Evolutionary conservation across 495 filamentous ascomycete species (phyloP).

Genomic region (Tuber indicum): DNA sequence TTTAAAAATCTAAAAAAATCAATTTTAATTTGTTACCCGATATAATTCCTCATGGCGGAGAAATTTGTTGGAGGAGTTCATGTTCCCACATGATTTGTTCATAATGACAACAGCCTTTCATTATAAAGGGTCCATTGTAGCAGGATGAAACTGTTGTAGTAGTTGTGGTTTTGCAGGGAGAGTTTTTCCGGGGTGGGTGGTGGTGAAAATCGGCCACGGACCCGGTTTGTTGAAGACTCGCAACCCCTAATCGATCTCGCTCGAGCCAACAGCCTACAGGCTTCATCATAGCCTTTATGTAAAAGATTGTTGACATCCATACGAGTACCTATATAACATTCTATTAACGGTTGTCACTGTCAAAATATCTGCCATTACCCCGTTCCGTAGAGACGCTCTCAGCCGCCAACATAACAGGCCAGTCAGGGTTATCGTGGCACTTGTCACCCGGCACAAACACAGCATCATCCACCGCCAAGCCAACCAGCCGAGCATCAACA

Average conservation of each 20-base stretch:
- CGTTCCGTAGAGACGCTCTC: not conserved
- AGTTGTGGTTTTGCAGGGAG: constrained; percentile 12
- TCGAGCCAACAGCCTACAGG: not conserved
- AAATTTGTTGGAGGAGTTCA: too few species aligned
- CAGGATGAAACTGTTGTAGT: too few species aligned
- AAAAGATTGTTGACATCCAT: not conserved
- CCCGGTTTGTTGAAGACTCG: not conserved
- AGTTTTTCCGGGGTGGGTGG: constrained; percentile 18
- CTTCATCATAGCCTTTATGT: not conserved
- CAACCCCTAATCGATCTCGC: not conserved
- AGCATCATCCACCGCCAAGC: not conserved
- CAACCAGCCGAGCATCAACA: not conserved
- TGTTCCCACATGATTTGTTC: too few species aligned
- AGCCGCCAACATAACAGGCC: not conserved
- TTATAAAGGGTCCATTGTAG: too few species aligned
- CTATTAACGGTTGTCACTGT: not conserved
- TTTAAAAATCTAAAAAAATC: too few species aligned
- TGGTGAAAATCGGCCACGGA: not conserved
- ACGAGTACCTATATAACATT: not conserved
- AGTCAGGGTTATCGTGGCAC: not conserved
- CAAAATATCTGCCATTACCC: not conserved
- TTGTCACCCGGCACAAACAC: not conserved
- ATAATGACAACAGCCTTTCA: too few species aligned
- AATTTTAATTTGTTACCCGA: too few species aligned
- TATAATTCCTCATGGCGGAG: too few species aligned